Conservation (phyloP, 345 rosid species). For the Euphorbia lathyris region DNA sequence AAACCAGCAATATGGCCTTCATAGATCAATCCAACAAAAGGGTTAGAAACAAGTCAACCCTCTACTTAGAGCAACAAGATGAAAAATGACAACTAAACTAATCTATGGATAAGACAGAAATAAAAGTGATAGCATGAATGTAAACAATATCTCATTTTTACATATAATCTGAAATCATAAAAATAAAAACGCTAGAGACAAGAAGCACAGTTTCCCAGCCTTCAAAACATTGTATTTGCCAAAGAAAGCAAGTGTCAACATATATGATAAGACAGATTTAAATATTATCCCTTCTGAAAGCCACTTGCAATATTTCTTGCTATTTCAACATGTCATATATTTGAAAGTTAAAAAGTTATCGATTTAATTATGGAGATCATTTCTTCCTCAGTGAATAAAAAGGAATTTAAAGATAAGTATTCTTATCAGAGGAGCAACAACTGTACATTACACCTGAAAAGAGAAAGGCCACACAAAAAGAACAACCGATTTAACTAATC, state of each 20-base stretch:
- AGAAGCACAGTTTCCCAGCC: neutral
- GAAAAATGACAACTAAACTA: neutral
- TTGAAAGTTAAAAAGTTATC: neutral
- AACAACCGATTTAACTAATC: neutral
- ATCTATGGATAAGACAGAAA: neutral
- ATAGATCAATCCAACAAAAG: conserved; percentile 18
- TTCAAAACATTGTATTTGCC: neutral
- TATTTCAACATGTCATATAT: neutral
- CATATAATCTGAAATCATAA: neutral
- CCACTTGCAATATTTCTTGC: neutral
- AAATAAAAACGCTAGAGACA: neutral
- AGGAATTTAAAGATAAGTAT: neutral
- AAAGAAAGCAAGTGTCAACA: neutral
- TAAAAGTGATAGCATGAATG: neutral
- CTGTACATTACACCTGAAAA: neutral
- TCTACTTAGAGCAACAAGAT: neutral
- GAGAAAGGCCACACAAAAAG: neutral
- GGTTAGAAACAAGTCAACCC: neutral
- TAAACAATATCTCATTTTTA: neutral
- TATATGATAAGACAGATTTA: neutral
- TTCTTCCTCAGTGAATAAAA: neutral
- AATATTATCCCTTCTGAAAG: neutral
- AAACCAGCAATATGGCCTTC: conserved; percentile 90
- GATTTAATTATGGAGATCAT: neutral
- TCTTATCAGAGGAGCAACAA: neutral